phyloP scores from a whole-genome alignment of 352 stramenopile genomes.

The Globisporangium paddicum region DNA sequence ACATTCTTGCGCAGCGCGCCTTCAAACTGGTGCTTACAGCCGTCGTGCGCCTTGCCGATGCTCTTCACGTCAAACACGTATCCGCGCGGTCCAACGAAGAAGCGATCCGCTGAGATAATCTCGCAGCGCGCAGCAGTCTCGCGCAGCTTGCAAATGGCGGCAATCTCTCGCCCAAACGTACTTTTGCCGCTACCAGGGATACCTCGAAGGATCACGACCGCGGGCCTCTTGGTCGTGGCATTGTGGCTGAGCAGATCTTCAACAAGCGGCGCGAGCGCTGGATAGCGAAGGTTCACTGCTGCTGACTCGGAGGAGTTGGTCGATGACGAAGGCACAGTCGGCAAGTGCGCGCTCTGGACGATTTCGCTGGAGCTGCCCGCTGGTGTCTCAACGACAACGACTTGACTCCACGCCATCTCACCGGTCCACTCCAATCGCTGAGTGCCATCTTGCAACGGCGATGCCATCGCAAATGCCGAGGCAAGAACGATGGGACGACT shows the following conservation, averaged over 20 bases:
- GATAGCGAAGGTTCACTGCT: constrained; percentile 19
- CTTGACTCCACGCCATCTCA: constrained; percentile 2
- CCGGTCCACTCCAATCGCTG: constrained; percentile 13
- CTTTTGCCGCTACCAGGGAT: constrained; percentile 77
- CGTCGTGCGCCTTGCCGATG: constrained; percentile 40
- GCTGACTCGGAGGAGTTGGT: neutral
- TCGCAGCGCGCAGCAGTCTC: constrained; percentile 14
- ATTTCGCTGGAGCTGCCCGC: neutral
- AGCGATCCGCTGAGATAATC: constrained; percentile 59
- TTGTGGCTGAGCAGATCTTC: constrained; percentile 32
- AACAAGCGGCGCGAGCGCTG: constrained; percentile 27
- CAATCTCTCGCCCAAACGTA: constrained; percentile 39
- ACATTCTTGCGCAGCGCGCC: constrained; percentile 19
- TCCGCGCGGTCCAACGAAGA: constrained; percentile 55
- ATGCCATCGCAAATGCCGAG: constrained; percentile 12
- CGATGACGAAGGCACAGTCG: constrained; percentile 5
- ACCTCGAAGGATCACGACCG: constrained; percentile 61
- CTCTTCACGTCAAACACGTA: constrained; percentile 61
- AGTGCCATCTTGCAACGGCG: constrained; percentile 7
- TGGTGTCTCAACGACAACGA: constrained; percentile 16
- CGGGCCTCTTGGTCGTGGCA: constrained; percentile 6
- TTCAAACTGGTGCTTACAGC: constrained; percentile 37
- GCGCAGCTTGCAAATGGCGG: constrained; percentile 26
- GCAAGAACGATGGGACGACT: constrained; percentile 12
- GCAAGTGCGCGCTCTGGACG: constrained; percentile 22